phyloP scores from a whole-genome alignment of 805 yeast species.

The Kazachstania viticola region DNA sequence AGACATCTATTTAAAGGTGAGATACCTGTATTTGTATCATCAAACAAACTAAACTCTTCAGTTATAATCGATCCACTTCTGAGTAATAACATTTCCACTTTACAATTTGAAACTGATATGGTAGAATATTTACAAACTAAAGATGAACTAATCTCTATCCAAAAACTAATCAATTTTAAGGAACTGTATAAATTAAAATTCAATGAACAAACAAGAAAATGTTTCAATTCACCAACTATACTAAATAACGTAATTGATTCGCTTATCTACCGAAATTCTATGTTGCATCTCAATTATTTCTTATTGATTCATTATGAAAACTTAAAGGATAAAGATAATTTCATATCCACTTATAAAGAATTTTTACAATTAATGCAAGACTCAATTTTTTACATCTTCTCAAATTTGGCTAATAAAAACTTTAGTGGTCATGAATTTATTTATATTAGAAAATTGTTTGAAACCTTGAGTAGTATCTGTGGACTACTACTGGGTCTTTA shows the following conservation, averaged over 20 bases:
- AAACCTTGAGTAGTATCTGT: constrained; percentile 13
- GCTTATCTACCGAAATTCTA: constrained; percentile 18
- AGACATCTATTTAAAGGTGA: constrained; percentile 22
- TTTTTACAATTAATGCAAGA: constrained; percentile 19
- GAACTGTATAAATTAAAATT: constrained; percentile 12
- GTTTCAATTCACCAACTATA: constrained; percentile 14
- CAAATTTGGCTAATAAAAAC: constrained; percentile 21
- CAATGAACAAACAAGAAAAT: constrained; percentile 15
- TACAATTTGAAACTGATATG: constrained; percentile 16
- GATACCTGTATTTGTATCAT: constrained; percentile 13
- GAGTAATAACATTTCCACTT: constrained; percentile 10
- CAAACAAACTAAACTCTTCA: constrained; percentile 7
- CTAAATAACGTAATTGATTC: constrained; percentile 19
- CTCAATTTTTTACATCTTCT: constrained; percentile 22
- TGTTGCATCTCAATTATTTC: constrained; percentile 15
- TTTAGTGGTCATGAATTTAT: constrained; percentile 24
- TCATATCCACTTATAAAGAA: constrained; percentile 12
- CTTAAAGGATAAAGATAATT: constrained; percentile 9
- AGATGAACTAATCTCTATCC: constrained; percentile 14
- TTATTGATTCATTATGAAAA: constrained; percentile 19
- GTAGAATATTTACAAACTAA: constrained; percentile 20
- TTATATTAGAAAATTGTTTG: constrained; percentile 20
- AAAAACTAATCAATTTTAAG: constrained; percentile 10
- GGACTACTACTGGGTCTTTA: constrained; percentile 18
- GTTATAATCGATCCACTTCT: constrained; percentile 19